Evolutionary conservation across 306 rosid genomes (phyloP).

Genomic region (Acacia confusa): DNA sequence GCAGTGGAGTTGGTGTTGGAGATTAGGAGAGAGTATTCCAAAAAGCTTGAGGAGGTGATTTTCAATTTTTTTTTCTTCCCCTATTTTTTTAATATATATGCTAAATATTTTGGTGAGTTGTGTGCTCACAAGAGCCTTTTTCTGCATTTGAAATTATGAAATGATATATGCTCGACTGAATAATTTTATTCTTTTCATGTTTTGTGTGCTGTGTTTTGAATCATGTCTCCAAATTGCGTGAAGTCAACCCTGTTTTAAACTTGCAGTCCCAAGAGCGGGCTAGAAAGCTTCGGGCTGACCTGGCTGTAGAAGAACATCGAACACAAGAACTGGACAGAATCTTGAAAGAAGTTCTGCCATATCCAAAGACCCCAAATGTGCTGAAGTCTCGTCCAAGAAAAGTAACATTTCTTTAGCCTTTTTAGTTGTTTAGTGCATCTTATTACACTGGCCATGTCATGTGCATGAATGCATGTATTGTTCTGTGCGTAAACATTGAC

Average conservation of each 20-base stretch:
- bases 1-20: constrained; percentile 75
- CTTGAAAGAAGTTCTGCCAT: constrained; percentile 83
- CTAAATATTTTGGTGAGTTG: not conserved
- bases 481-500: constrained; percentile 4
- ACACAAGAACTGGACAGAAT: constrained; percentile 82
- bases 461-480: constrained; percentile 8
- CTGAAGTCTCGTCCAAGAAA: constrained; percentile 73
- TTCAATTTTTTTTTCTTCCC: constrained; percentile 3
- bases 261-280: constrained; percentile 83
- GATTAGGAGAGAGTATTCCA: constrained; percentile 75
- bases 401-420: constrained; percentile 44
- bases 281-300: constrained; percentile 75
- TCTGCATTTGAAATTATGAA: not conserved
- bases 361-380: constrained; percentile 65
- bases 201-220: not conserved
- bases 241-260: constrained; percentile 27
- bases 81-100: not conserved
- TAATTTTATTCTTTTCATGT: not conserved
- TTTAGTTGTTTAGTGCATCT: constrained; percentile 19
- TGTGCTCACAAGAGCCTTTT: not conserved
- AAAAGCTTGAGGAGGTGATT: constrained; percentile 85
- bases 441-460: not conserved
- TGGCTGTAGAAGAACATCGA: constrained; percentile 90
- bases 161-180: not conserved
- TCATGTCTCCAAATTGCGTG: constrained; percentile 6